Conservation (phyloP, 2,329 filamentous ascomycete species). For the Aspergillus tanneri region DNA sequence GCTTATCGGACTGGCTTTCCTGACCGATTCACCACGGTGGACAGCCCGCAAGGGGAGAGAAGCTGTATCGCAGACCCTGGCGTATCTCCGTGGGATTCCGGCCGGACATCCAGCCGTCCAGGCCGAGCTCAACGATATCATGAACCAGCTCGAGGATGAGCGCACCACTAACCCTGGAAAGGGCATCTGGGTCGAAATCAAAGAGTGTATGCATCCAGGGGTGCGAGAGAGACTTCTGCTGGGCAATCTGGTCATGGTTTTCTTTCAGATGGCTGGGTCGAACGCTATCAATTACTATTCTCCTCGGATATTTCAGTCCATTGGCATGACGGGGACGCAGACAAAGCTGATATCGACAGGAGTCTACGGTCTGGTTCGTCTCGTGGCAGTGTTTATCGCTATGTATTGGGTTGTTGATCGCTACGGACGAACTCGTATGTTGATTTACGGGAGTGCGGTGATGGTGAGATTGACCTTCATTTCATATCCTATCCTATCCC, state of each 20-base stretch:
- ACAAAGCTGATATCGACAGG: conserved; percentile 66
- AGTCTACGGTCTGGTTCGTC: conserved; percentile 42
- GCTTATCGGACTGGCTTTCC: conserved; percentile 58
- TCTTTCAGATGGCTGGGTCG: conserved; percentile 74
- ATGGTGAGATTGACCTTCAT: conserved; percentile 6
- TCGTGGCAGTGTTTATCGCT: conserved; percentile 63
- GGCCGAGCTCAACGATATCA: conserved; percentile 46
- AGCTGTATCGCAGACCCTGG: conserved; percentile 63
- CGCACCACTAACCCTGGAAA: conserved; percentile 62
- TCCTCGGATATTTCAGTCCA: conserved; percentile 65
- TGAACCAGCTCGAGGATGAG: conserved; percentile 67
- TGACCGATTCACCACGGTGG: conserved; percentile 66
- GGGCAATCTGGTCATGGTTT: conserved; percentile 70
- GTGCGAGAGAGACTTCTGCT: conserved; percentile 73
- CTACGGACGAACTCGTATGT: conserved; percentile 52
- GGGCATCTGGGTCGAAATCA: conserved; percentile 73
- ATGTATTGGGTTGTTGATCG: conserved; percentile 35
- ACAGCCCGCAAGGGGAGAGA: conserved; percentile 65
- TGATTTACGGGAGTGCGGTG: conserved; percentile 61
- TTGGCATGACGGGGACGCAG: conserved; percentile 62
- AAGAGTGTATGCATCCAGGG: conserved; percentile 51
- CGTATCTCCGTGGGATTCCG: conserved; percentile 51
- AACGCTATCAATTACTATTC: conserved; percentile 79
- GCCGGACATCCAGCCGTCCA: too few relatives aligned
- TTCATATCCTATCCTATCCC: too few relatives aligned